Evolutionary conservation across 495 filamentous ascomycete genomes (phyloP), one percentile per base, ranked within the genome.

Genomic region (Podospora appendiculata): DNA sequence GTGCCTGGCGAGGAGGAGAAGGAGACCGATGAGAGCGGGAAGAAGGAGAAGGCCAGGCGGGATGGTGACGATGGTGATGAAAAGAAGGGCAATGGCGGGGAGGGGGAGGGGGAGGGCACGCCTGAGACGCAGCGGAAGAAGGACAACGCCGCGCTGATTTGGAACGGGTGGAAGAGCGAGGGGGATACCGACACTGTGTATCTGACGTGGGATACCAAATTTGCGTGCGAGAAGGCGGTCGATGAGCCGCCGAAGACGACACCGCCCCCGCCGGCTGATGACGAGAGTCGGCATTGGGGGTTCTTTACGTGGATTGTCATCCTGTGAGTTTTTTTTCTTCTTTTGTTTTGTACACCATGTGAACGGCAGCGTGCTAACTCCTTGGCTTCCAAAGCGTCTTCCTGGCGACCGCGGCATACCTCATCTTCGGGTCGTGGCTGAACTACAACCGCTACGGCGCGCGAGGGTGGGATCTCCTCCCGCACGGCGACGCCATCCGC

Each of bases 271-370:
- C 52, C 56, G 5, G 36, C 11, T 1, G 70, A 65, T 11, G 62
- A 52, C 16, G 58, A 60, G 57, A 55, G 66, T 38, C 58, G 61
- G 8, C 70, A 76, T 49, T 97, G 92, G 94, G 93, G 94, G 0
- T 92, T 96, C 71, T 96, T 98, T 65, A 96, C 93, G 9, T 98
- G 93, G 93, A 75, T 97, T 56, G 83, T 97, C 55, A 86, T 98
- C 58, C 85, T 98, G 92, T 95, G 72, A 77, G 88, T 81, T n/a
- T 42, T 53, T 34, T 45, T 55, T 40, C 2, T 52, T 14, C 39
- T 47, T 16, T 41, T n/a, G 38, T 33, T 17, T 7, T 13, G 18
- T 39, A 16, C 12, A 4, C n/a, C 18, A 1, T 52, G 32, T 55
- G 60, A 54, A 60, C 19, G 32, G 34, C 9, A 12, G n/a, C 18